Evolutionary conservation across 2,329 filamentous ascomycete species (phyloP).

Genomic region (Nemania sp.): DNA sequence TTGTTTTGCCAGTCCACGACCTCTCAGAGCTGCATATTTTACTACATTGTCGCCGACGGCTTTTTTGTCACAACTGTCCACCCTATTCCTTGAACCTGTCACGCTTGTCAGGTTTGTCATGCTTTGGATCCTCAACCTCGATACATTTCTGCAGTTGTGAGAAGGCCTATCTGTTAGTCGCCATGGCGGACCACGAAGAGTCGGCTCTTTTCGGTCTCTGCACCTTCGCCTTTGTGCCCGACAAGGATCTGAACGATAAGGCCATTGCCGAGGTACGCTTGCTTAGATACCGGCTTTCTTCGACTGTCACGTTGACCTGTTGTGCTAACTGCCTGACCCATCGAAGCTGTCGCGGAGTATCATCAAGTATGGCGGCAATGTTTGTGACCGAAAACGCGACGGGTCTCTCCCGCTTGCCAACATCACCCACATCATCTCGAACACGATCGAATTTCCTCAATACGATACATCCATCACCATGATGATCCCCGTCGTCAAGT

Average conservation of each 20-base stretch:
- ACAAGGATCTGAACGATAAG: slow-evolving; percentile 32
- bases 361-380: slow-evolving; percentile 54
- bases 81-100: background rate
- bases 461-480: slow-evolving; percentile 74
- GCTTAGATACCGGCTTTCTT: background rate
- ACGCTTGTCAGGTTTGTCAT: slow-evolving; percentile 14
- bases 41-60: background rate
- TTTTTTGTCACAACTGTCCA: background rate
- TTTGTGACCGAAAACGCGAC: slow-evolving; percentile 53
- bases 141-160: background rate
- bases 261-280: slow-evolving; percentile 36
- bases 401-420: slow-evolving; percentile 53
- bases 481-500: slow-evolving; percentile 83
- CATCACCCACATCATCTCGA: slow-evolving; percentile 64
- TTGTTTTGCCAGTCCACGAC: background rate
- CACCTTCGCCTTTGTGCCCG: slow-evolving; percentile 36
- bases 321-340: slow-evolving; percentile 27
- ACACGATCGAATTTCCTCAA: slow-evolving; percentile 88
- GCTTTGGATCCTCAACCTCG: slow-evolving; percentile 2
- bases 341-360: slow-evolving; percentile 50
- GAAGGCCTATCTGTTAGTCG: slow-evolving; percentile 15
- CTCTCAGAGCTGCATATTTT: background rate
- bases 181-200: slow-evolving; percentile 37
- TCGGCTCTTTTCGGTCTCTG: slow-evolving; percentile 37
- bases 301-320: no score